Conservation (phyloP, 345 rosid genomes). For the Dipteronia dyeriana region DNA sequence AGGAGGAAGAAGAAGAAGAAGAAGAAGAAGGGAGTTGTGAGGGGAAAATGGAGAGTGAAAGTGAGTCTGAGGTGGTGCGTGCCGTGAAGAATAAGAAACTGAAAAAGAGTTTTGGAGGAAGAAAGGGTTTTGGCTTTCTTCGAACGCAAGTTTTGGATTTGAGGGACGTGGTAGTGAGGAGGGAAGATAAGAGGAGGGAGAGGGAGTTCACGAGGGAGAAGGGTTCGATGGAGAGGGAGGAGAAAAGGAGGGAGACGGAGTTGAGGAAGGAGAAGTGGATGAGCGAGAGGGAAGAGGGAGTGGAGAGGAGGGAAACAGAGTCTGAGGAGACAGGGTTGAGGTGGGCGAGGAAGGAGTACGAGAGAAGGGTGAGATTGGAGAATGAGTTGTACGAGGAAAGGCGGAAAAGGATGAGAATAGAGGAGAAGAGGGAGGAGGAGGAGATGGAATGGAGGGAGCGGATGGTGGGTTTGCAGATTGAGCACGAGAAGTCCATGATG, state of each 20-base stretch:
- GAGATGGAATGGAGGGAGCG: slow-evolving; percentile 82
- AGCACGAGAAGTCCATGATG: slow-evolving; percentile 72
- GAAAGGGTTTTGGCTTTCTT: slow-evolving; percentile 49
- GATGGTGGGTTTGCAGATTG: slow-evolving; percentile 60
- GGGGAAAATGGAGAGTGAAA: slow-evolving; percentile 32
- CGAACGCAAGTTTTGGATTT: slow-evolving; percentile 53
- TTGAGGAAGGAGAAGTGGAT: slow-evolving; percentile 32
- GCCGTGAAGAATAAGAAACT: slow-evolving; percentile 28
- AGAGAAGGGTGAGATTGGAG: slow-evolving; percentile 48
- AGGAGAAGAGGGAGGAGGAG: slow-evolving; percentile 72
- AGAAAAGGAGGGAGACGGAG: slow-evolving; percentile 47
- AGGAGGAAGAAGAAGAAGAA: slow-evolving; percentile 27
- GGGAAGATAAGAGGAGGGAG: slow-evolving; percentile 65
- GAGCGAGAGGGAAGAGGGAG: slow-evolving; percentile 40
- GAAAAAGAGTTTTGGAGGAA: slow-evolving; percentile 34
- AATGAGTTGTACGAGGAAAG: slow-evolving; percentile 53
- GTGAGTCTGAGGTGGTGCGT: slow-evolving; percentile 40
- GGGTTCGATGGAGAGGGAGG: slow-evolving; percentile 36
- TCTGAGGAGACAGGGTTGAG: slow-evolving; percentile 55
- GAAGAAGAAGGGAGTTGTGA: slow-evolving; percentile 38
- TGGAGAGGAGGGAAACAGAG: slow-evolving; percentile 49
- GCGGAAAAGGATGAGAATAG: slow-evolving; percentile 50
- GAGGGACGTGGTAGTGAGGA: slow-evolving; percentile 48
- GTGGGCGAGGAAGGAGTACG: slow-evolving; percentile 49
- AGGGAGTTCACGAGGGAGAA: slow-evolving; percentile 52